Conservation (phyloP, 257 asterid genomes). For the Cordia subcordata region DNA sequence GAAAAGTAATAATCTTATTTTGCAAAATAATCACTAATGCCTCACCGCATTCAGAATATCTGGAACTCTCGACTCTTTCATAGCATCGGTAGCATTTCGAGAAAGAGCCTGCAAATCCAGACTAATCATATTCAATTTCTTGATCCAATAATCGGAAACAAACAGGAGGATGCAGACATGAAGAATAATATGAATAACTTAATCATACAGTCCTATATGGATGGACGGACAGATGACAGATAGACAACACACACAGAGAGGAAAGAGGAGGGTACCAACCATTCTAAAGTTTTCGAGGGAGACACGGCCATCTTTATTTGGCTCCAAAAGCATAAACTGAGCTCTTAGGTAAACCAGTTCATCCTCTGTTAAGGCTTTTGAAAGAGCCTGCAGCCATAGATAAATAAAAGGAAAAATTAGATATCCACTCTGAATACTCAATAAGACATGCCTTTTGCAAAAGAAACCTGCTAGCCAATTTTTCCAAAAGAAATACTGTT, state of each 20-base stretch:
- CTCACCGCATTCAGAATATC: constrained; percentile 80
- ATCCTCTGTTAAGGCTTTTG: constrained; percentile 84
- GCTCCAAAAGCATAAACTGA: constrained; percentile 87
- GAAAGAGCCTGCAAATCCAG: constrained; percentile 60
- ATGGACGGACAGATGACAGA: not conserved
- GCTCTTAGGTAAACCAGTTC: constrained; percentile 82
- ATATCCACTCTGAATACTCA: too few species aligned
- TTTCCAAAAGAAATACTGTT: too few species aligned
- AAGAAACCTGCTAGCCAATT: too few species aligned
- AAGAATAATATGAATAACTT: too few species aligned
- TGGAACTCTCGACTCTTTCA: constrained; percentile 81
- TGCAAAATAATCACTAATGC: not conserved
- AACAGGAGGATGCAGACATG: not conserved
- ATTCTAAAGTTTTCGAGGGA: constrained; percentile 73
- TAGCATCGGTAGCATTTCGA: constrained; percentile 78
- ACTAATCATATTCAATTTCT: not conserved
- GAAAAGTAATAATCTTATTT: not conserved
- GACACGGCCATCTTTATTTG: constrained; percentile 68
- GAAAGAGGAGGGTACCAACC: constrained; percentile 28
- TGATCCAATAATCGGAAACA: not conserved
- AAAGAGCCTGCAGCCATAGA: constrained; percentile 58
- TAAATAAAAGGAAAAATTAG: not conserved
- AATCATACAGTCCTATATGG: too few species aligned
- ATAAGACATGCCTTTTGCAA: too few species aligned
- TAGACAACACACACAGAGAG: not conserved